phyloP scores from a whole-genome alignment of 352 stramenopile species.

The Phytopythium aichiense region DNA sequence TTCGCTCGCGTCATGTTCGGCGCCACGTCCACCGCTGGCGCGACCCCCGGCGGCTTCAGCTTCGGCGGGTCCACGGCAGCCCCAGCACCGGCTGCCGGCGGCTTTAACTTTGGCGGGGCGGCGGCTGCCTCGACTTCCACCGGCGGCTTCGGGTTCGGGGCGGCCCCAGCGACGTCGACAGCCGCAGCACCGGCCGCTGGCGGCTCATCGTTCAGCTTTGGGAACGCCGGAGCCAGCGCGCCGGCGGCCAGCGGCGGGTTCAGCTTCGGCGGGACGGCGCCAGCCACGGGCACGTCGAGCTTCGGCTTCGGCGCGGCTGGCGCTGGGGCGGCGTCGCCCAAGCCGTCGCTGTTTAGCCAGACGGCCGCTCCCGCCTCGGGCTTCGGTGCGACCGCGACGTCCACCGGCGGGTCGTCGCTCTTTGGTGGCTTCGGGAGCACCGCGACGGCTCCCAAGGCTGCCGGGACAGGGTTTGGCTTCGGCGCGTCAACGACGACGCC shows the following conservation, averaged over 20 bases:
- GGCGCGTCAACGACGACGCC: slow-evolving; percentile 5
- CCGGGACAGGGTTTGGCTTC: slow-evolving; percentile 26
- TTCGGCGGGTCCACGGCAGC: slow-evolving; percentile 31
- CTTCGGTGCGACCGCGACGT: slow-evolving; percentile 8
- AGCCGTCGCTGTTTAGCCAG: slow-evolving; percentile 49
- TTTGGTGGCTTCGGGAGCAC: slow-evolving; percentile 14
- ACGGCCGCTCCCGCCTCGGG: slow-evolving; percentile 20
- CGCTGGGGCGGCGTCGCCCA: slow-evolving; percentile 18
- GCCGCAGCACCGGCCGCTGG: slow-evolving; percentile 4
- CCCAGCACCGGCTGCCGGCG: slow-evolving; percentile 7
- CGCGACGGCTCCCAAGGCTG: slow-evolving; percentile 5
- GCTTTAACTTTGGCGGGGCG: slow-evolving; percentile 16
- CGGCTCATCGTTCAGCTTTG: slow-evolving; percentile 15
- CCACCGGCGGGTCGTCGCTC: slow-evolving; percentile 8
- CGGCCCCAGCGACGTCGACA: slow-evolving; percentile 1
- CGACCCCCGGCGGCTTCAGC: slow-evolving; percentile 34
- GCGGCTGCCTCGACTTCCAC: slow-evolving; percentile 11
- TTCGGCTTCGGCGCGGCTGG: slow-evolving; percentile 15
- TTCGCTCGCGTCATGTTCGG: slow-evolving; percentile 40
- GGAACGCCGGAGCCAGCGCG: neutral
- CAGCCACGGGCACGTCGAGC: slow-evolving; percentile 6
- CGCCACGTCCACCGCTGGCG: slow-evolving; percentile 21
- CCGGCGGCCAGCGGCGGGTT: slow-evolving; percentile 23
- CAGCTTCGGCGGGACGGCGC: slow-evolving; percentile 31
- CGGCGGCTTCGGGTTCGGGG: slow-evolving; percentile 16